A percentile compares a stretch with the other conserved stretches of the same genome.
These are phyloP conservation scores for Lachnellula cervina DNA, from an alignment of 2,329 filamentous ascomycete species.

Conservation along the genomic window DNA sequence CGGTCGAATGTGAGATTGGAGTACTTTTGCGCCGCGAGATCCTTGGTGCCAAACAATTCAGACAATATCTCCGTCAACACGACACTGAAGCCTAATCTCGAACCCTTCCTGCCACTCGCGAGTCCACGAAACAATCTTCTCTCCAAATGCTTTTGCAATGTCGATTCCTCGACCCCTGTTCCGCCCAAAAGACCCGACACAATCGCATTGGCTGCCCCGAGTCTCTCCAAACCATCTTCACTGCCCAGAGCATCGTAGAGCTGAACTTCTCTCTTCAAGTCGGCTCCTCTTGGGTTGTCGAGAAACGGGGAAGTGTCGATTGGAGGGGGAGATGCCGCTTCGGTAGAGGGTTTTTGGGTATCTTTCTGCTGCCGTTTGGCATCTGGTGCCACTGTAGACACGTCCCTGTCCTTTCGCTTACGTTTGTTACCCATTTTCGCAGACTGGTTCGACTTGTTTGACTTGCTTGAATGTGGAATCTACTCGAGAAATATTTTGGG, in stretches of 20 bases:
- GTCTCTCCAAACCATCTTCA: conserved; percentile 51
- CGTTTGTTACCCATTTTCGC: conserved; percentile 39
- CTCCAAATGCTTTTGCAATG: conserved; percentile 55
- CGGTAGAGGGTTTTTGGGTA: conserved; percentile 1
- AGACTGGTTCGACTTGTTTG: background rate
- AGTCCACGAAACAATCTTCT: conserved; percentile 78
- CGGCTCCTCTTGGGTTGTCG: conserved; percentile 46
- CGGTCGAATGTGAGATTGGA: conserved; percentile 53
- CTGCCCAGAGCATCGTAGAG: conserved; percentile 60
- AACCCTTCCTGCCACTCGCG: conserved; percentile 83
- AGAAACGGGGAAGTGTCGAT: conserved; percentile 41
- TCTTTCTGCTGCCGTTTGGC: conserved; percentile 27
- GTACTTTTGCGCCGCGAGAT: conserved; percentile 43
- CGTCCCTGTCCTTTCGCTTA: conserved; percentile 34
- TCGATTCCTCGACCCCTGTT: conserved; percentile 46
- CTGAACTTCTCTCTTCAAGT: conserved; percentile 52
- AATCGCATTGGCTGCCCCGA: conserved; percentile 55
- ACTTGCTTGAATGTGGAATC: background rate
- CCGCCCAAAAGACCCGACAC: conserved; percentile 50
- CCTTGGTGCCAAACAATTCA: conserved; percentile 57
- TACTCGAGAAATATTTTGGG: background rate
- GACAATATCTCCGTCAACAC: conserved; percentile 77
- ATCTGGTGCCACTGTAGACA: conserved; percentile 13
- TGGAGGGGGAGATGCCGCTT: conserved; percentile 8
- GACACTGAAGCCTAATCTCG: conserved; percentile 82